phyloP scores from a whole-genome alignment of 176 grass and related monocot genomes.

The Otatea glauca region DNA sequence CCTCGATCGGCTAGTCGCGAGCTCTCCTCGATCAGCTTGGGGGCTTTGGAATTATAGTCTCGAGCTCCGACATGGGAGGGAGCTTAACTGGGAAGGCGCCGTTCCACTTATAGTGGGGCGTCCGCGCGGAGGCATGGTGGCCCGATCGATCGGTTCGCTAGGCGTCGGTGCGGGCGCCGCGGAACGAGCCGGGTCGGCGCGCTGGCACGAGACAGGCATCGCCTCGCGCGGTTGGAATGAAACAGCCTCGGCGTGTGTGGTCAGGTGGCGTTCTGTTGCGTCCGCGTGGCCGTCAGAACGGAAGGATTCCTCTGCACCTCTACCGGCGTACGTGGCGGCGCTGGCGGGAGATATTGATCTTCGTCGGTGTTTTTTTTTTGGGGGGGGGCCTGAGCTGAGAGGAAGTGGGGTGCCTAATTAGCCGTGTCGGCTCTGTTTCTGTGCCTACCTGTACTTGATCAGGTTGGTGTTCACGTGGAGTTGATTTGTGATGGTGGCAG shows the following conservation, averaged over 20 bases:
- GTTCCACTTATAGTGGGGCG: conserved; percentile 31
- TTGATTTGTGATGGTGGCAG: not conserved
- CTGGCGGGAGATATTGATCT: not conserved
- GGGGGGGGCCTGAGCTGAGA: not conserved
- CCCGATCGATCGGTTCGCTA: not conserved
- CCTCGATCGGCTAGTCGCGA: not conserved
- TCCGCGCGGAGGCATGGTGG: not conserved
- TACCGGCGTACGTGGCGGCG: conserved; percentile 34
- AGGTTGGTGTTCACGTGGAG: conserved; percentile 21
- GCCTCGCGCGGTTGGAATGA: not conserved
- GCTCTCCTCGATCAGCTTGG: not conserved
- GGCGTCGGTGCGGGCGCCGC: not conserved
- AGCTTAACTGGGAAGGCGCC: not conserved
- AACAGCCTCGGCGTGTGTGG: not conserved
- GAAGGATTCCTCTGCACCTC: conserved; percentile 25
- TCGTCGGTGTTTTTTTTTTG: conserved; percentile 32
- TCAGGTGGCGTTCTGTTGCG: not conserved
- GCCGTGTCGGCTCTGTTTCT: conserved; percentile 30
- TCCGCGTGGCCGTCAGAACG: not conserved
- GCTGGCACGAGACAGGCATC: not conserved
- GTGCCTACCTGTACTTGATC: not conserved
- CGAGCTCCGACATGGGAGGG: not conserved
- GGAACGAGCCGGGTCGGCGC: conserved; percentile 13
- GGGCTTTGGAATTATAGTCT: not conserved
- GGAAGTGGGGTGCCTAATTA: conserved; percentile 26